These are phyloP conservation scores for Dactylellina haptotyla DNA, from an alignment of 2,329 filamentous ascomycete species.

Conservation along the genomic window DNA sequence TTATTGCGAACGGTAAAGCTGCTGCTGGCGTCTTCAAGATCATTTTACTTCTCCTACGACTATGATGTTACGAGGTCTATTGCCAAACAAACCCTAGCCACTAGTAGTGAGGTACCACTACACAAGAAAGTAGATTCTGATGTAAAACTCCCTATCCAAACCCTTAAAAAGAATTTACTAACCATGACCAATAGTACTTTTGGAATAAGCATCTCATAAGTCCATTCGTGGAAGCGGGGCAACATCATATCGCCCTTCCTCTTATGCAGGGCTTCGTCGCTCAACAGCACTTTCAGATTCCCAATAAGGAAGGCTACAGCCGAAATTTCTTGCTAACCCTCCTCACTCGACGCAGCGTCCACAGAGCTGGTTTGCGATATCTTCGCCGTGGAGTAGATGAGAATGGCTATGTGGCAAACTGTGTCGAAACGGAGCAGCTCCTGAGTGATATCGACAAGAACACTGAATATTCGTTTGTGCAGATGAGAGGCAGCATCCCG, in stretches of 20 bases:
- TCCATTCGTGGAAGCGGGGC: conserved; percentile 78
- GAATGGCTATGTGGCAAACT: conserved; percentile 86
- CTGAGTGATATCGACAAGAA: conserved; percentile 72
- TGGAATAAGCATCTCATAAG: conserved; percentile 84
- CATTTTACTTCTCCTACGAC: conserved; percentile 96
- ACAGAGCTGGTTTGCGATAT: conserved; percentile 88
- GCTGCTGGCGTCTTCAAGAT: conserved; percentile 80
- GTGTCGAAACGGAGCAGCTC: conserved; percentile 94
- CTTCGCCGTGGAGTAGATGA: conserved; percentile 90
- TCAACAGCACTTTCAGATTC: conserved; percentile 61
- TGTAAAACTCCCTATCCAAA: conserved; percentile 61
- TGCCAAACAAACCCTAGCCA: conserved; percentile 51
- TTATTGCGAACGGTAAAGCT: conserved; percentile 84
- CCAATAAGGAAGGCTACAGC: conserved; percentile 56
- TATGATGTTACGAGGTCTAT: conserved; percentile 83
- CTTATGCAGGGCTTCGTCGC: conserved; percentile 95
- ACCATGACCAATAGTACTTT: conserved; percentile 71
- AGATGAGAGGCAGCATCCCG: conserved; percentile 89
- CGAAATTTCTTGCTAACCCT: conserved; percentile 80
- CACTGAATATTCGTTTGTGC: conserved; percentile 85
- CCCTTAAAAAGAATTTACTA: conserved; percentile 6
- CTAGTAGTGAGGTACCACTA: conserved; percentile 68
- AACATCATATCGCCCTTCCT: conserved; percentile 78
- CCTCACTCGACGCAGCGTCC: conserved; percentile 86
- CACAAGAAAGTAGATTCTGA: conserved; percentile 77